A percentile compares a stretch with the other conserved stretches of the same genome.
Conservation (phyloP, 495 filamentous ascomycete species). For the Wilcoxina mikolae region DNA sequence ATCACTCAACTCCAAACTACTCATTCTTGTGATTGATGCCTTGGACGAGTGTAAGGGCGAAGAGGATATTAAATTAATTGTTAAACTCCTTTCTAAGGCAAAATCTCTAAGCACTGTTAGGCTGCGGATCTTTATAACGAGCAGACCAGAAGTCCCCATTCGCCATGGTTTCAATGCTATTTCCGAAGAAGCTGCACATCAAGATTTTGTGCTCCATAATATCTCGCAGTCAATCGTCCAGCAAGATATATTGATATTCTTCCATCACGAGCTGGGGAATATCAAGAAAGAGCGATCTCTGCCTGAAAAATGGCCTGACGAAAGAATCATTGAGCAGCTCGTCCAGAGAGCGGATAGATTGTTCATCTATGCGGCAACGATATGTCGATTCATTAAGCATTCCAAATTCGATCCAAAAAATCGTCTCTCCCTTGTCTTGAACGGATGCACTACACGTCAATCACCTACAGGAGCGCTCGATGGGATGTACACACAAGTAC, state of each 20-base stretch:
- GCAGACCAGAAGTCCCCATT: constrained; percentile 28
- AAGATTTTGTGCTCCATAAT: constrained; percentile 7
- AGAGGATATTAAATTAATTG: constrained; percentile 18
- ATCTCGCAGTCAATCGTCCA: neutral
- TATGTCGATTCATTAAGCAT: constrained; percentile 16
- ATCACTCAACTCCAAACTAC: neutral
- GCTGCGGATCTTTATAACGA: constrained; percentile 29
- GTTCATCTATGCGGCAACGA: constrained; percentile 21
- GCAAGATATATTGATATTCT: neutral
- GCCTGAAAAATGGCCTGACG: constrained; percentile 5
- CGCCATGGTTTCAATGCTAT: constrained; percentile 18
- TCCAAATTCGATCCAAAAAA: neutral
- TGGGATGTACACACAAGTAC: constrained; percentile 1
- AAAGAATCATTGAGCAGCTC: constrained; percentile 6
- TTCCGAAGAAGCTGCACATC: constrained; percentile 19
- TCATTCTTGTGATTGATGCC: constrained; percentile 28
- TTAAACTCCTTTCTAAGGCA: constrained; percentile 22
- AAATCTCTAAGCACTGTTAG: constrained; percentile 9
- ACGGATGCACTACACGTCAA: neutral
- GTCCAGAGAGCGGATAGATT: constrained; percentile 16
- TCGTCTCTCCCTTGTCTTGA: neutral
- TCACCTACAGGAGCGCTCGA: constrained; percentile 5
- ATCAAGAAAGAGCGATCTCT: neutral
- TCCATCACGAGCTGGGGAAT: neutral
- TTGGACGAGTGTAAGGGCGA: constrained; percentile 29